Conservation (phyloP, 768 basidiomycete genomes). For the Mycena alexandri region DNA sequence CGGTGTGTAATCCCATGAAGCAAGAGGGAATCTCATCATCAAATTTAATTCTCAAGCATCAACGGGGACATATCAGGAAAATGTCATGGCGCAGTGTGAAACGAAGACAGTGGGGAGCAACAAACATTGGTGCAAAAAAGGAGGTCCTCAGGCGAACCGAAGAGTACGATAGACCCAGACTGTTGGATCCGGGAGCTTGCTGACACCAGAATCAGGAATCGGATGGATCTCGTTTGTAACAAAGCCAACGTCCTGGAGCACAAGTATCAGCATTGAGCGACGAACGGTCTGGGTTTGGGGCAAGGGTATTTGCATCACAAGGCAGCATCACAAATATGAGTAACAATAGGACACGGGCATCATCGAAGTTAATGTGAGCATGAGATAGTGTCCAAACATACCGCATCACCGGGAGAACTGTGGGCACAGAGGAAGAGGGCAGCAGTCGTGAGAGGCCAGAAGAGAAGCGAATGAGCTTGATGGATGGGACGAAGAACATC, state of each 20-base stretch:
- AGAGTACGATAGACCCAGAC: too few relatives aligned
- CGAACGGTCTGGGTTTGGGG: neutral
- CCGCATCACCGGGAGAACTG: neutral
- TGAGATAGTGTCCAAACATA: neutral
- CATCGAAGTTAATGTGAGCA: neutral
- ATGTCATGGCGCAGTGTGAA: neutral
- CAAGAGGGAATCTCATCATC: neutral
- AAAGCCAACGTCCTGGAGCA: neutral
- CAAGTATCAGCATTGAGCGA: neutral
- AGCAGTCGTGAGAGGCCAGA: neutral
- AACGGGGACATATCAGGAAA: constrained; percentile 4
- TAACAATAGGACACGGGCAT: neutral
- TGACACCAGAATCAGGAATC: neutral
- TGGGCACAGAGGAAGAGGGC: neutral
- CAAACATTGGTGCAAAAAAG: neutral
- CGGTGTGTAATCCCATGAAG: too few relatives aligned
- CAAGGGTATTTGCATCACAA: neutral
- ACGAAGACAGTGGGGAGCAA: neutral
- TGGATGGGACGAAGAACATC: neutral
- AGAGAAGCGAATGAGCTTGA: neutral
- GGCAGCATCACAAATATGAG: neutral
- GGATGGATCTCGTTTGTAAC: neutral
- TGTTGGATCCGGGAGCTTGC: too few relatives aligned
- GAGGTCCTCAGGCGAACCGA: too few relatives aligned
- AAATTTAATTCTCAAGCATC: constrained; percentile 8